Conservation (phyloP, 768 basidiomycete genomes). For the Trametes cinnabarina region DNA sequence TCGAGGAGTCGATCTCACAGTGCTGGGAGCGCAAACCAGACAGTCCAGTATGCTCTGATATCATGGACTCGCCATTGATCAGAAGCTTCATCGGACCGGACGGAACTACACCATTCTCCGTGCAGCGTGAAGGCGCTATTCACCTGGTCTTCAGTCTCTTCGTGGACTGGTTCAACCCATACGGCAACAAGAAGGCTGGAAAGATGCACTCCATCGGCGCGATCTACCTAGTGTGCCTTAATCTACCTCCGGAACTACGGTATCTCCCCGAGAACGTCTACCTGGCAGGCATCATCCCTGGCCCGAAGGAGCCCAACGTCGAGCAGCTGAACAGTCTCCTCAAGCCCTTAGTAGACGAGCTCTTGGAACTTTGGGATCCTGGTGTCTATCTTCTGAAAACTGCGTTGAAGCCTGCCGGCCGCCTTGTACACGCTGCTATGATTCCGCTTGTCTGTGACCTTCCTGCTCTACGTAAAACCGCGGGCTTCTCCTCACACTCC, state of each 20-base stretch:
- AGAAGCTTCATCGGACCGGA: conserved; percentile 14
- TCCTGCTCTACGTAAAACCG: conserved; percentile 32
- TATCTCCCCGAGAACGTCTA: conserved; percentile 36
- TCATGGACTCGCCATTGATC: conserved; percentile 10
- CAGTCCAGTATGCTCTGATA: conserved; percentile 15
- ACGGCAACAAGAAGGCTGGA: conserved; percentile 9
- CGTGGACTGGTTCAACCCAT: conserved; percentile 22
- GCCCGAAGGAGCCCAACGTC: conserved; percentile 37
- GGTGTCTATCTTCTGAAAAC: conserved; percentile 33
- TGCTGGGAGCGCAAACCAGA: too few relatives aligned
- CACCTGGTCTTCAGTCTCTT: conserved; percentile 16
- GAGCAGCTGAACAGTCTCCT: conserved; percentile 39
- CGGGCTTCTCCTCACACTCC: conserved; percentile 26
- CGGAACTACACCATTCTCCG: background rate
- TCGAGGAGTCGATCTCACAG: background rate
- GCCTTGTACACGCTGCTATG: conserved; percentile 29
- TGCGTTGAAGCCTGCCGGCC: conserved; percentile 22
- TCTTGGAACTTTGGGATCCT: conserved; percentile 33
- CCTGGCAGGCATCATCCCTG: conserved; percentile 41
- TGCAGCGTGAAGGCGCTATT: background rate
- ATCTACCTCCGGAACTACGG: conserved; percentile 25
- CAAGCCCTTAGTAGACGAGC: conserved; percentile 36
- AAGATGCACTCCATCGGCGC: conserved; percentile 14
- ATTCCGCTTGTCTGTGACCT: conserved; percentile 38
- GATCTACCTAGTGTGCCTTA: conserved; percentile 27